Evolutionary conservation across 73 alveolate genomes (phyloP).

Genomic region (Tetrahymena elliotti): DNA sequence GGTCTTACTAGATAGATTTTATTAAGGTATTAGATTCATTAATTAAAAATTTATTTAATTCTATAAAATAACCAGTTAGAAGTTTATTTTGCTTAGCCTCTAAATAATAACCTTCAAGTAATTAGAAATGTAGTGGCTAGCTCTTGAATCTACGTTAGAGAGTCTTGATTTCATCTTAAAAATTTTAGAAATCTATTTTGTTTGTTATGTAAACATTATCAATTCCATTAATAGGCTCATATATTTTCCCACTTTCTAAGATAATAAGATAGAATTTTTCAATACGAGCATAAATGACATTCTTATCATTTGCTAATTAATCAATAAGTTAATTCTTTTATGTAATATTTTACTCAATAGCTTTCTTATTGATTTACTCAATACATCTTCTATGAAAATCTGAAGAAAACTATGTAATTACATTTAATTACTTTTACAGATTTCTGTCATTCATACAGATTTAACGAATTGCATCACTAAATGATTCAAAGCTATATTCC

Average conservation of each 20-base stretch:
- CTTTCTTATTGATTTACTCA: not conserved
- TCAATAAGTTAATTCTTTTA: not conserved
- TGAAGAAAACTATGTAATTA: not conserved
- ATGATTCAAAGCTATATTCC: not conserved
- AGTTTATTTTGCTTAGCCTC: not conserved
- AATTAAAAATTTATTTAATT: not conserved
- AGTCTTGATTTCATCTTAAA: not conserved
- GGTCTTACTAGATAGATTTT: not conserved
- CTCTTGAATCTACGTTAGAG: not conserved
- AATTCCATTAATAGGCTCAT: not conserved
- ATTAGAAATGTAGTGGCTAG: not conserved
- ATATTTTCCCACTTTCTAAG: not conserved
- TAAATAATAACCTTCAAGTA: not conserved
- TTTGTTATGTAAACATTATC: not conserved
- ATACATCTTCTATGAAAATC: not conserved
- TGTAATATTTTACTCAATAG: not conserved
- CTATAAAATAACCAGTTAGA: not conserved
- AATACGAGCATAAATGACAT: not conserved
- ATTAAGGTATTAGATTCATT: not conserved
- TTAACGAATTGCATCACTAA: not conserved
- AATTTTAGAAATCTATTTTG: not conserved
- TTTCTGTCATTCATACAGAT: not conserved
- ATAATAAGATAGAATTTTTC: not conserved
- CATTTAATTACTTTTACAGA: not conserved
- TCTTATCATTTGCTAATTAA: not conserved